phyloP scores from a whole-genome alignment of 2,329 filamentous ascomycete species.

The Corinectria fuckeliana region DNA sequence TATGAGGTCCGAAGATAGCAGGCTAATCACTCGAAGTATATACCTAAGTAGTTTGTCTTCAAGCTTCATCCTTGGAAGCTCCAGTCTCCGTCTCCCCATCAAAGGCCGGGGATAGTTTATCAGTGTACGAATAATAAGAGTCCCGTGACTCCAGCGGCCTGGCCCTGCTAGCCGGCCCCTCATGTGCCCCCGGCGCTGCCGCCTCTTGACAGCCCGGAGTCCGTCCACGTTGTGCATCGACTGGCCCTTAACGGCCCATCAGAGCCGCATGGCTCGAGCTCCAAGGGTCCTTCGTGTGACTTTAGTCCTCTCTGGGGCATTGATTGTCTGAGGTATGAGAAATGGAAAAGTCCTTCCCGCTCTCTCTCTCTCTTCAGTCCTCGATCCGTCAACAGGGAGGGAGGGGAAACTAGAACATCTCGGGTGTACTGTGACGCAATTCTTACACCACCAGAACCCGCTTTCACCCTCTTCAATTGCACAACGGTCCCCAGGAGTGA shows the following conservation, averaged over 20 bases:
- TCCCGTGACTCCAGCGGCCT: conserved; percentile 8
- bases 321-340: conserved; percentile 32
- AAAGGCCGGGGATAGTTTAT: no score
- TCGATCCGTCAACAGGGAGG: neutral
- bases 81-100: neutral
- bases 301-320: conserved; percentile 16
- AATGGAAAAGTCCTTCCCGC: neutral
- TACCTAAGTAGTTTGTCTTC: no score
- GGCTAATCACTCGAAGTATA: neutral
- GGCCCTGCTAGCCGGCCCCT: neutral
- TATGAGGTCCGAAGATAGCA: neutral
- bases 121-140: neutral
- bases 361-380: neutral
- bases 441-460: conserved; percentile 21
- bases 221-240: conserved; percentile 37
- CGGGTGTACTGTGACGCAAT: conserved; percentile 22
- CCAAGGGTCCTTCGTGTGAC: conserved; percentile 14
- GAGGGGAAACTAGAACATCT: conserved; percentile 3
- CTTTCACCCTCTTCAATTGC: neutral
- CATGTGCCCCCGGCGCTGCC: neutral
- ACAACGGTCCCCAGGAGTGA: neutral
- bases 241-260: conserved; percentile 29
- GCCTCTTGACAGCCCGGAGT: conserved; percentile 25
- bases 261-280: neutral
- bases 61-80: neutral